These are phyloP conservation scores for Leccinum subgranulosum DNA, from an alignment of 768 basidiomycete species.

Conservation along the genomic window DNA sequence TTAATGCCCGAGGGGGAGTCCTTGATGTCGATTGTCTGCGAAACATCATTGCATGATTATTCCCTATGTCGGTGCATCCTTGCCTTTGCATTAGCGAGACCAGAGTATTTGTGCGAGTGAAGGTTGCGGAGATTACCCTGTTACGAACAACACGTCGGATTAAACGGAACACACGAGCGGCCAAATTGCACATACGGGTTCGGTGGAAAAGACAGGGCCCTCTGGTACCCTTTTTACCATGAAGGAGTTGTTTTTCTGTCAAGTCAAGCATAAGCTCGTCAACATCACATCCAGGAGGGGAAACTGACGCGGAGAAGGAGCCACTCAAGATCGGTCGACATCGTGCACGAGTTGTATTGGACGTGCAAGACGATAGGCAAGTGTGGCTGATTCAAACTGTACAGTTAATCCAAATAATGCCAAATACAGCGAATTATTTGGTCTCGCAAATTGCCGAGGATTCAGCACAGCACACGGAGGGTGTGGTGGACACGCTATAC, in stretches of 20 bases:
- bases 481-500: conserved; percentile 54
- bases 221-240: conserved; percentile 72
- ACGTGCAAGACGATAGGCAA: conserved; percentile 16
- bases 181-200: conserved; percentile 55
- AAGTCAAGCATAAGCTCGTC: background rate
- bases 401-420: conserved; percentile 28
- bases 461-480: too few species aligned
- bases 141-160: conserved; percentile 4
- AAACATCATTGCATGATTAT: background rate
- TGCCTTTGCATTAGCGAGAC: conserved; percentile 82
- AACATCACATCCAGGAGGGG: background rate
- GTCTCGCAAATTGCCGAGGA: background rate
- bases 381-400: conserved; percentile 33
- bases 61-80: conserved; percentile 1
- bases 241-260: conserved; percentile 80
- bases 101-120: conserved; percentile 92
- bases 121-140: conserved; percentile 86
- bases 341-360: conserved; percentile 38
- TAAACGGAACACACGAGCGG: background rate
- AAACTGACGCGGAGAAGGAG: conserved; percentile 73
- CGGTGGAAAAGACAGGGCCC: conserved; percentile 80
- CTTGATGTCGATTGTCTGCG: conserved; percentile 63
- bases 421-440: conserved; percentile 13
- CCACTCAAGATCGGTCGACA: conserved; percentile 93
- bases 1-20: conserved; percentile 55